phyloP scores from a whole-genome alignment of 495 filamentous ascomycete species.

The Trichoderma reesei region DNA sequence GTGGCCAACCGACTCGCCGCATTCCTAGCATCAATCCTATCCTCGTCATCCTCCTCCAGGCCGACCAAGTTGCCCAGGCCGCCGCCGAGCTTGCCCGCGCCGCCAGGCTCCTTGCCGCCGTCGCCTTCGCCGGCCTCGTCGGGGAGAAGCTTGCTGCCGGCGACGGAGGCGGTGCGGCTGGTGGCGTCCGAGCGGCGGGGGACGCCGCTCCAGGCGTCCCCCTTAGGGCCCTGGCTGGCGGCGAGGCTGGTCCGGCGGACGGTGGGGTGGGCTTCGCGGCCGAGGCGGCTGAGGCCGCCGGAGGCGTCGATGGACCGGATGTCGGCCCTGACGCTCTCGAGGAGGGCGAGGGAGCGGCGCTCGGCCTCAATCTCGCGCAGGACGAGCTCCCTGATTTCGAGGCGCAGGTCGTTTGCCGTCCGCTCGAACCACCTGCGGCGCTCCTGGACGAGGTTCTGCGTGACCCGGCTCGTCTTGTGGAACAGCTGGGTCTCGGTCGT shows the following conservation, averaged over 20 bases:
- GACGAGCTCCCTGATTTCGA: slow-evolving; percentile 81
- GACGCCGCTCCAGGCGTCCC: slow-evolving; percentile 94
- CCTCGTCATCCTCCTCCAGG: slow-evolving; percentile 81
- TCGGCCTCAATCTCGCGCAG: slow-evolving; percentile 93
- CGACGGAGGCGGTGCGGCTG: slow-evolving; percentile 62
- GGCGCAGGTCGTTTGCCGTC: slow-evolving; percentile 69
- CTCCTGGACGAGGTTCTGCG: slow-evolving; percentile 77
- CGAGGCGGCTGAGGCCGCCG: slow-evolving; percentile 79
- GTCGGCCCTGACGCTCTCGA: slow-evolving; percentile 86
- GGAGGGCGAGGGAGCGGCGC: slow-evolving; percentile 78
- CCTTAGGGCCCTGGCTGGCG: slow-evolving; percentile 85
- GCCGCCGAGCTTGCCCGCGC: slow-evolving; percentile 27
- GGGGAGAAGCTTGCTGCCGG: slow-evolving; percentile 27
- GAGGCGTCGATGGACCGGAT: slow-evolving; percentile 85
- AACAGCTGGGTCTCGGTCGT: slow-evolving; percentile 66
- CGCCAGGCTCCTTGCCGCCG: slow-evolving; percentile 27
- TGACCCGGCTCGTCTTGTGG: slow-evolving; percentile 78
- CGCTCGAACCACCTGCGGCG: slow-evolving; percentile 85
- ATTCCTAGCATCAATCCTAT: slow-evolving; percentile 88
- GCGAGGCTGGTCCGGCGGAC: slow-evolving; percentile 64
- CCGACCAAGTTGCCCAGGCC: slow-evolving; percentile 50
- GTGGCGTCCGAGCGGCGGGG: slow-evolving; percentile 68
- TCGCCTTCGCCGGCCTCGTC: slow-evolving; percentile 36
- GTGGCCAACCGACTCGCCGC: slow-evolving; percentile 87
- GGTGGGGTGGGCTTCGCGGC: slow-evolving; percentile 76